Evolutionary conservation across 192 early-diverging fungal genomes (phyloP).

Genomic region (Allomyces macrogynus): DNA sequence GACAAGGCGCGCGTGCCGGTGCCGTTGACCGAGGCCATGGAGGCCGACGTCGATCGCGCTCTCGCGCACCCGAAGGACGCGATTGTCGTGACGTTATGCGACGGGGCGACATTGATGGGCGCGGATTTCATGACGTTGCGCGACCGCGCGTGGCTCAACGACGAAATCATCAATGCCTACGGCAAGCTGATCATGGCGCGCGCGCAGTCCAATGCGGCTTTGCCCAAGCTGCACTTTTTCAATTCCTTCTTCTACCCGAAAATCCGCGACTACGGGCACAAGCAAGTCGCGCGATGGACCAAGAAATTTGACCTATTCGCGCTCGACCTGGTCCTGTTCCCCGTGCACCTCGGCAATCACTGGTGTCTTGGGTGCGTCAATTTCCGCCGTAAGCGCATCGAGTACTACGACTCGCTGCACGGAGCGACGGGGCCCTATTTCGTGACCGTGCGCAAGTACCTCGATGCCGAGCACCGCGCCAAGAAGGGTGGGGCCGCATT

Average conservation of each 20-base stretch:
- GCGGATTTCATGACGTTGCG: conserved; percentile 51
- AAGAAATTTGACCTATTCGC: conserved; percentile 45
- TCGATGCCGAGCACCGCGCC: conserved; percentile 33
- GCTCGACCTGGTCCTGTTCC: conserved; percentile 57
- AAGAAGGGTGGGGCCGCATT: conserved; percentile 49
- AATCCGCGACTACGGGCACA: conserved; percentile 46
- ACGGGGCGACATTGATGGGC: conserved; percentile 9
- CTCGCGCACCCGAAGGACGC: too few relatives aligned
- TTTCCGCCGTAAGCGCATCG: conserved; percentile 36
- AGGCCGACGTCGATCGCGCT: too few relatives aligned
- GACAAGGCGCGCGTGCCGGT: too few relatives aligned
- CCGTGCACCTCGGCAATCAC: conserved; percentile 60
- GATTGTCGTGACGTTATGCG: background rate
- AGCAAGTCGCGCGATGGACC: conserved; percentile 58
- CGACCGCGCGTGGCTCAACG: conserved; percentile 72
- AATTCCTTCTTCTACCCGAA: conserved; percentile 80
- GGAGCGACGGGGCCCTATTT: conserved; percentile 36
- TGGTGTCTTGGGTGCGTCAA: conserved; percentile 52
- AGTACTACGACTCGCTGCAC: conserved; percentile 65
- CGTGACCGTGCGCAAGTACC: conserved; percentile 37
- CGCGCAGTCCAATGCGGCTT: conserved; percentile 15
- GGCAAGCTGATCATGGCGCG: conserved; percentile 53
- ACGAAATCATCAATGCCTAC: conserved; percentile 90
- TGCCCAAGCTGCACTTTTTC: conserved; percentile 62
- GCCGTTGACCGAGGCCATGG: too few relatives aligned